phyloP scores from a whole-genome alignment of 257 asterid species.

The Fraxinus quadrangulata region DNA sequence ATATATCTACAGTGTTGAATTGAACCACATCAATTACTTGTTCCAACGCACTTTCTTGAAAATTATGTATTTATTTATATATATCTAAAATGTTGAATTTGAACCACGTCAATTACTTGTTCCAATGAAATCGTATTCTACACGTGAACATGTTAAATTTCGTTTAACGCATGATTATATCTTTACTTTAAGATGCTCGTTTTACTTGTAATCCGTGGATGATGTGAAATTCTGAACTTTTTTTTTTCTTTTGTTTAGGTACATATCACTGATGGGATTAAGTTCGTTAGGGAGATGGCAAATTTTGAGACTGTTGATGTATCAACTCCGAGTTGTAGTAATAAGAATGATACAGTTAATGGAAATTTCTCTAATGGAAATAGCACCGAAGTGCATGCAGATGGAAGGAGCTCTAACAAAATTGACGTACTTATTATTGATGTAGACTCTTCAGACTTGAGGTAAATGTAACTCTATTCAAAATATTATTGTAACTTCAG shows the following conservation, averaged over 20 bases:
- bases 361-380: slow-evolving; percentile 24
- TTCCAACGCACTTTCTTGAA: background rate
- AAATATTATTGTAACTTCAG: background rate
- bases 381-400: slow-evolving; percentile 30
- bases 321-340: slow-evolving; percentile 23
- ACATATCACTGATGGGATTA: slow-evolving; percentile 68
- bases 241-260: slow-evolving; percentile 41
- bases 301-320: slow-evolving; percentile 36
- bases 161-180: slow-evolving; percentile 10
- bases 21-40: background rate
- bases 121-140: background rate
- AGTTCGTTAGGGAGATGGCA: slow-evolving; percentile 56
- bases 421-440: slow-evolving; percentile 77
- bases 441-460: slow-evolving; percentile 86
- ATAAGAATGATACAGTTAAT: slow-evolving; percentile 17
- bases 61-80: background rate
- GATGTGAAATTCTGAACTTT: background rate
- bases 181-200: background rate
- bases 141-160: background rate
- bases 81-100: background rate
- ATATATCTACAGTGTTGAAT: background rate
- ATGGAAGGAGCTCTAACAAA: slow-evolving; percentile 34
- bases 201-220: background rate
- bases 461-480: slow-evolving; percentile 41
- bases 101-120: background rate